A percentile compares a stretch with the other conserved stretches of the same genome.
Conservation (phyloP, 805 yeast species). For the Zygoascus flipseniorum region DNA sequence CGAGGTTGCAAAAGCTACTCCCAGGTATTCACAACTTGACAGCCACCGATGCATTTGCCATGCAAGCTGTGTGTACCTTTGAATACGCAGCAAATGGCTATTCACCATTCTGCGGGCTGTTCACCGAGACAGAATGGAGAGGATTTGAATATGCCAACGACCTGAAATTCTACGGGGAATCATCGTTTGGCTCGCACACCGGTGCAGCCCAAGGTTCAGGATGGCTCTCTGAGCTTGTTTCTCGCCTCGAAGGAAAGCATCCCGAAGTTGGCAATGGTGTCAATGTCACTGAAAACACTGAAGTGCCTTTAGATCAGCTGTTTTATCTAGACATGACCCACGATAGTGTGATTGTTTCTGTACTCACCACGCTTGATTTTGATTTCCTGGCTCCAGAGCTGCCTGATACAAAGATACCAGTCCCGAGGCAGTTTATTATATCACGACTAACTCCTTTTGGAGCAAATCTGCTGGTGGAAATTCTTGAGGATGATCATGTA, state of each 20-base stretch:
- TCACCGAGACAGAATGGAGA: constrained; percentile 61
- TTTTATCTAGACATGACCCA: constrained; percentile 68
- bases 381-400: constrained; percentile 33
- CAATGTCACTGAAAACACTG: constrained; percentile 33
- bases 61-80: constrained; percentile 63
- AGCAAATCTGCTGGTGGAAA: constrained; percentile 32
- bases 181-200: constrained; percentile 55
- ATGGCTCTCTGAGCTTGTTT: constrained; percentile 36
- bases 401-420: constrained; percentile 37
- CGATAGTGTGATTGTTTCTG: constrained; percentile 58
- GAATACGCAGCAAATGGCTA: constrained; percentile 63
- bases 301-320: constrained; percentile 37
- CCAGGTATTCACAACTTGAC: constrained; percentile 37
- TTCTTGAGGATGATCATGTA: constrained; percentile 29
- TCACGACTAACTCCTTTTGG: constrained; percentile 36
- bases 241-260: constrained; percentile 41
- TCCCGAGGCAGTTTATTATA: constrained; percentile 31
- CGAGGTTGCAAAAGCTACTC: constrained; percentile 47
- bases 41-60: constrained; percentile 39
- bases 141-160: constrained; percentile 55
- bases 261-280: constrained; percentile 43
- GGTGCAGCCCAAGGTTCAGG: constrained; percentile 55
- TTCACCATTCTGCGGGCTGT: constrained; percentile 58
- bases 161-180: constrained; percentile 48
- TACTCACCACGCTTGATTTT: constrained; percentile 57